Evolutionary conservation across 2,329 filamentous ascomycete species (phyloP).

Genomic region (Botrytis squamosa): DNA sequence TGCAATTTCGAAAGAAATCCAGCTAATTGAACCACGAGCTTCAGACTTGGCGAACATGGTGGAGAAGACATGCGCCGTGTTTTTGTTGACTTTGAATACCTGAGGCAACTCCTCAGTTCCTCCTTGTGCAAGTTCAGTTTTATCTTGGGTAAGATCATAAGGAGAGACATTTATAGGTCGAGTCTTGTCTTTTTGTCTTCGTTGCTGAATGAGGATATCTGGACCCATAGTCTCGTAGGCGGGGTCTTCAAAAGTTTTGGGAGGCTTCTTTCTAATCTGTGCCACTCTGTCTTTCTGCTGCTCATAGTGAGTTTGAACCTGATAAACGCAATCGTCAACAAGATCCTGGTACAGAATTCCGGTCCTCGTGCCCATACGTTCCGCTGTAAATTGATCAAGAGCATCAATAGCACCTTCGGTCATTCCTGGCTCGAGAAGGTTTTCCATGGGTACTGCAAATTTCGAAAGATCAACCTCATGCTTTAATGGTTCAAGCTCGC

Average conservation of each 20-base stretch:
- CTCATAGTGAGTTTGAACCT: constrained; percentile 39
- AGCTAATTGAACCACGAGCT: constrained; percentile 21
- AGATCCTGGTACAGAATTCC: constrained; percentile 47
- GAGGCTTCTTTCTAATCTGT: constrained; percentile 22
- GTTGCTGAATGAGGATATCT: constrained; percentile 39
- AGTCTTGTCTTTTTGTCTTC: constrained; percentile 47
- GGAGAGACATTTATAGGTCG: constrained; percentile 42
- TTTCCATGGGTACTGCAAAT: constrained; percentile 45
- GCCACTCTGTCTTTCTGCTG: constrained; percentile 30
- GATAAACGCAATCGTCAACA: constrained; percentile 42
- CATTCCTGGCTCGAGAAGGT: constrained; percentile 45
- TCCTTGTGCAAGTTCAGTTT: background rate
- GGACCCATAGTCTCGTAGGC: constrained; percentile 26
- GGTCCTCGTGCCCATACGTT: constrained; percentile 44
- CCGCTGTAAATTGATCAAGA: constrained; percentile 42
- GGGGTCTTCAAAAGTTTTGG: constrained; percentile 17
- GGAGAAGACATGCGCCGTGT: constrained; percentile 43
- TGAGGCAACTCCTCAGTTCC: background rate
- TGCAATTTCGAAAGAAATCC: constrained; percentile 42
- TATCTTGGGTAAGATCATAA: constrained; percentile 37
- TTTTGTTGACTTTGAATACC: constrained; percentile 42
- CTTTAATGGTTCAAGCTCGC: constrained; percentile 44
- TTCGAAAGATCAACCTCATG: constrained; percentile 43
- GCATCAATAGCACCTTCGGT: constrained; percentile 36
- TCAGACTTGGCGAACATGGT: constrained; percentile 33